These are phyloP conservation scores for Lachnellula hyalina DNA, from an alignment of 2,329 filamentous ascomycete species.

Conservation along the genomic window DNA sequence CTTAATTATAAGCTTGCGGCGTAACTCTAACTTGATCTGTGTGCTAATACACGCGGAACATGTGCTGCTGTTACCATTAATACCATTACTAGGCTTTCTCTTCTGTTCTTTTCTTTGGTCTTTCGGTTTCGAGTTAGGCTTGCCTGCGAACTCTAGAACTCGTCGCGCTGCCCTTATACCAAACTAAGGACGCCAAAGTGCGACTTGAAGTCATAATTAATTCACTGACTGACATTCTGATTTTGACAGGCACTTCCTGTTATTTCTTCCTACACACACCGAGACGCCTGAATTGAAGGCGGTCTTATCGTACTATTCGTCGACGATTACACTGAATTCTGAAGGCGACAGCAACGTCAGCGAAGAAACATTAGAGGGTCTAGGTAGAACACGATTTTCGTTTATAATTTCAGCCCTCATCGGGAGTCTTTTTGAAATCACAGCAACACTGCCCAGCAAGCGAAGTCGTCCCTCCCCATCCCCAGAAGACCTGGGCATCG, in stretches of 20 bases:
- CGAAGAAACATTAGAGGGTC: slow-evolving; percentile 83
- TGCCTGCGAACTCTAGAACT: background rate
- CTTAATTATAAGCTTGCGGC: background rate
- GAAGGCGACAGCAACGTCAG: slow-evolving; percentile 92
- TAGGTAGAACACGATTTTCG: slow-evolving; percentile 84
- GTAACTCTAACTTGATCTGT: background rate
- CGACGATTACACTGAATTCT: slow-evolving; percentile 80
- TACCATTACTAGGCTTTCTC: too few species aligned
- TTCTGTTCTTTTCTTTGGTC: background rate
- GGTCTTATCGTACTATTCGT: slow-evolving; percentile 86
- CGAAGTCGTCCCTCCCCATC: slow-evolving; percentile 13
- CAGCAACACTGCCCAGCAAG: slow-evolving; percentile 37
- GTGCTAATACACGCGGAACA: background rate
- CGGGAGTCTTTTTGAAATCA: slow-evolving; percentile 66
- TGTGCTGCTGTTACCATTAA: too few species aligned
- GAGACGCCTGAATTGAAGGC: slow-evolving; percentile 68
- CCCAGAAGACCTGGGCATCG: background rate
- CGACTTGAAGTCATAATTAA: background rate
- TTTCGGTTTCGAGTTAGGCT: background rate
- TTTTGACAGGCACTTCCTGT: slow-evolving; percentile 71
- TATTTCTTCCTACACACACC: slow-evolving; percentile 71
- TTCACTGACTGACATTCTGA: slow-evolving; percentile 6
- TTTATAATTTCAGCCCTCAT: slow-evolving; percentile 64
- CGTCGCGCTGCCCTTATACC: background rate
- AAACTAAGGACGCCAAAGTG: background rate